phyloP scores from a whole-genome alignment of 2,329 filamentous ascomycete genomes.

The Talaromyces islandicus region DNA sequence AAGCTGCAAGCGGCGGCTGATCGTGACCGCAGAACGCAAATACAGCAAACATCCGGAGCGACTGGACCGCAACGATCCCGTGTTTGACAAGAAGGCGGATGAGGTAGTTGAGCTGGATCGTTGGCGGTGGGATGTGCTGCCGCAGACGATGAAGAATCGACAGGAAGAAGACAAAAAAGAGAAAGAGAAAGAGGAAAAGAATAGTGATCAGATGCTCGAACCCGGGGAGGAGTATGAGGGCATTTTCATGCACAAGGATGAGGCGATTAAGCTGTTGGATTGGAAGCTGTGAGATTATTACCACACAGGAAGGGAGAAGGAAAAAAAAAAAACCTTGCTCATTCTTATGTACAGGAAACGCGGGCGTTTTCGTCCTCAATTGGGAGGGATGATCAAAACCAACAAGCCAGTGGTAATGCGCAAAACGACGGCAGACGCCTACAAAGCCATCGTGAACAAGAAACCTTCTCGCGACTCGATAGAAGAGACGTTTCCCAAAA shows the following conservation, averaged over 20 bases:
- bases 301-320: neutral
- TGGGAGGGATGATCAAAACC: conserved; percentile 34
- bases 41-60: conserved; percentile 8
- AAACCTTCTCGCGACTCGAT: neutral
- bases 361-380: conserved; percentile 32
- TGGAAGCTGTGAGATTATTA: conserved; percentile 38
- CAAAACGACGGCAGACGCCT: conserved; percentile 23
- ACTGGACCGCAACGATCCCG: conserved; percentile 8
- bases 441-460: conserved; percentile 13
- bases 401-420: conserved; percentile 23
- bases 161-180: neutral
- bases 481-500: conserved; percentile 22
- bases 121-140: conserved; percentile 34
- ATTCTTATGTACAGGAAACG: conserved; percentile 27
- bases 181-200: conserved; percentile 10
- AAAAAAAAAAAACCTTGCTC: neutral
- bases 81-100: conserved; percentile 14
- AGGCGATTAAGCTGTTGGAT: conserved; percentile 33
- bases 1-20: conserved; percentile 19
- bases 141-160: conserved; percentile 17
- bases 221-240: conserved; percentile 1
- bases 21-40: conserved; percentile 17
- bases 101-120: conserved; percentile 28
- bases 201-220: conserved; percentile 15
- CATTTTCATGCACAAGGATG: conserved; percentile 20